These are phyloP conservation scores for Diutina ranongensis DNA, from an alignment of 1,139 yeast species.

Conservation along the genomic window DNA sequence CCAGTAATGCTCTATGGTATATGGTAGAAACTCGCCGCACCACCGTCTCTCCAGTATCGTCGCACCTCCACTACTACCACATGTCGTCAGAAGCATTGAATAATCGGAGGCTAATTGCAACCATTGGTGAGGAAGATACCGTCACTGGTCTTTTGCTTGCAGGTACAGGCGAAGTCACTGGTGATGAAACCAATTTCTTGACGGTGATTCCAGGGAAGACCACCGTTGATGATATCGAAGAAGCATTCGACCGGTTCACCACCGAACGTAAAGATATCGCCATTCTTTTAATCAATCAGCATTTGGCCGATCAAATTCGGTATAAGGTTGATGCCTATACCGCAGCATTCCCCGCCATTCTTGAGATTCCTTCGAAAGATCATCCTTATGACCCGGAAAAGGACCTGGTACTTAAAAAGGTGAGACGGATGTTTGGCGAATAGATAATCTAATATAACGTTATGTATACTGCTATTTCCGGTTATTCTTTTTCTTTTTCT, in stretches of 20 bases:
- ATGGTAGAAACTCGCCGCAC: neutral
- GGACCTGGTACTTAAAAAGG: conserved; percentile 90
- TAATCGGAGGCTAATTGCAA: conserved; percentile 75
- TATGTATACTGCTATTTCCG: conserved; percentile 6
- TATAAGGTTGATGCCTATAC: conserved; percentile 72
- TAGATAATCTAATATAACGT: conserved; percentile 23
- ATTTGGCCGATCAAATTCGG: conserved; percentile 86
- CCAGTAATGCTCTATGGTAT: no score
- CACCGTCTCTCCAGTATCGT: no score
- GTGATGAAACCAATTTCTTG: conserved; percentile 66
- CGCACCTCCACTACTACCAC: neutral
- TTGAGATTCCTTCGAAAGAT: conserved; percentile 96
- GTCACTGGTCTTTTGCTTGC: conserved; percentile 93
- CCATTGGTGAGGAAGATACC: conserved; percentile 95
- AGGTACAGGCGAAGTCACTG: conserved; percentile 83
- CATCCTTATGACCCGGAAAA: conserved; percentile 98
- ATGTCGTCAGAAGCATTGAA: conserved; percentile 13
- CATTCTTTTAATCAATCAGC: conserved; percentile 84
- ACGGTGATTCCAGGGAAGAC: conserved; percentile 77
- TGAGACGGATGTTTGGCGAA: conserved; percentile 90
- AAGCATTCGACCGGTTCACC: conserved; percentile 68
- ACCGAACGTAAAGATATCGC: conserved; percentile 80
- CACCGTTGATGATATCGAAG: conserved; percentile 60
- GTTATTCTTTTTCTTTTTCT: conserved; percentile 16
- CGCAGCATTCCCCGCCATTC: conserved; percentile 89